Evolutionary conservation across 192 early-diverging fungal species (phyloP), one percentile per base, ranked within the genome.

Genomic region (Rhizoclosmatium sp.): DNA sequence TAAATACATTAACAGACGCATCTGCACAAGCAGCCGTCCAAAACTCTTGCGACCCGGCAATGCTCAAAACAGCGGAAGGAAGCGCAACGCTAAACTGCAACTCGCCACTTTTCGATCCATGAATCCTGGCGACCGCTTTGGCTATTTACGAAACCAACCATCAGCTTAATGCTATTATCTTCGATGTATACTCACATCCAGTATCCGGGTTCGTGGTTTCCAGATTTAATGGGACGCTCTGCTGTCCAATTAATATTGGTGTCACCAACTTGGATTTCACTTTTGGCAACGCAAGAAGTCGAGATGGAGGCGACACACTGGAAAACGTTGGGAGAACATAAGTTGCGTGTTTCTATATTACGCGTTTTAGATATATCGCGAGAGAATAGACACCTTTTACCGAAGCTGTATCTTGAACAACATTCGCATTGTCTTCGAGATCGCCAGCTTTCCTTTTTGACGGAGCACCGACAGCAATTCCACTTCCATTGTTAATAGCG

Each of bases 11-110:
- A 16, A 96, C 23, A 2, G 87, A 85, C 41, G 86, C 90, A 78
- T 96, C 93, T 54, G 90, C 87, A 64, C 90, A 93, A 7, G 89
- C 80, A 5, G 89, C 87, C 2, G 89, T 91, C 73, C 84, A 82
- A 74, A 92, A 95, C 2, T 76, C 67, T 4, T 80, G 65, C 58
- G 91, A 89, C 39, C 91, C 92, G 0, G 87, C 85, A 64, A 94
- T 82, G 7, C 88, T 82, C n/a, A 95, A 64, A 3, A 92, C 89
- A 40, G 83, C 69, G 49, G 82, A 82, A 7, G 85, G 86, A 12
- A 94, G 66, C 61, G 87, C 89, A 65, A 92, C 90, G 14, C 80
- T 80, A 89, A 93, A 94, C 0, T 91, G 49, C 5, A 86, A 64
- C 21, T 78, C 54, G 12, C 86, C 85, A 40, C 87, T 86, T 54